Base-by-base conservation (phyloP, 192 early-diverging fungal species). In the Podochytrium sp. region DNA sequence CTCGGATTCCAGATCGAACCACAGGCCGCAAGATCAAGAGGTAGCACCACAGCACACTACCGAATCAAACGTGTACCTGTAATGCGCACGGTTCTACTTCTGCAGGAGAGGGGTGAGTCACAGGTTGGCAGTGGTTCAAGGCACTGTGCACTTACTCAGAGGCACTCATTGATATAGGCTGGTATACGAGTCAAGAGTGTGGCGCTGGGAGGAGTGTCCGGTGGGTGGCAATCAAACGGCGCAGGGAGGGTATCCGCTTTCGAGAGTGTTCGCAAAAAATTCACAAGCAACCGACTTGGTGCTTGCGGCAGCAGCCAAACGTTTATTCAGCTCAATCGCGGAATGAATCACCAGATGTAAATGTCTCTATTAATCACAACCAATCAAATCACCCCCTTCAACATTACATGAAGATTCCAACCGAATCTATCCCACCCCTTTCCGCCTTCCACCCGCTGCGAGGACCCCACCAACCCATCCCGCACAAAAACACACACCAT, bases 21-120 rank as follows among this genome's bases (percentile, higher is more conserved):
- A 47, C 10, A 12, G 10, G 43, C 43, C 12, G 43, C 43, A 16
- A 20, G 43, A 10, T 47, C 43, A 10, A 47, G n/a, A 47, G n/a
- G 43, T 20, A 10, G 12, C 43, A 20, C n/a, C 43, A 20, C n/a
- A 65, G 12, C 56, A 0, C 14, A n/a, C 12, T 16, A 47, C n/a
- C 23, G 23, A 55, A 55, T 55, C 23, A 23, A 25, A 20, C 23
- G 39, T 12, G 16, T 41, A 62, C 60, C 39, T 41, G 60, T 62
- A 62, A 62, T 62, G 33, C 60, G 60, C 30, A 62, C 60, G 18
- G 60, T 34, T 62, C 60, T 34, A 10, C n/a, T 62, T 25, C 60
- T 62, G 35, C 5, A 16, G 37, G 33, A 16, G 25, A 32, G 16
- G 30, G 25, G 52, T 55, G 7, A 55, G 52, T 25, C 23, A 1